Base-by-base conservation (phyloP, 441 rosid genomes). In the Eutrema salsugineum region DNA sequence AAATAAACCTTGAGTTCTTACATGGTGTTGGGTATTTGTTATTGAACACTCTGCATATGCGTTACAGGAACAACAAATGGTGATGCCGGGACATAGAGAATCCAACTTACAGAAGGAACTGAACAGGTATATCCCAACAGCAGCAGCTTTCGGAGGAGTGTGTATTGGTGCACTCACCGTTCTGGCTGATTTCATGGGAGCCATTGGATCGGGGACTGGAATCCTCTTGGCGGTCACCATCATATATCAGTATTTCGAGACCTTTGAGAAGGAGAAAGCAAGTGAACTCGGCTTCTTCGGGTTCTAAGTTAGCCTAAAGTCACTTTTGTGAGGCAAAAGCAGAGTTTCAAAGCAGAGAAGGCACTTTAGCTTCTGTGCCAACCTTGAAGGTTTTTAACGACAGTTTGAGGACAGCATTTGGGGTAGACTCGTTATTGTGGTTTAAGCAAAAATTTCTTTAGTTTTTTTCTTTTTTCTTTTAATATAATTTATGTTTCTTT, bases 201-300 rank as follows among this genome's bases (percentile, higher is more conserved):
- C 93, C 19, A 88, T 86, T 12, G 87, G 90, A 33, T 88, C 93
- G 0, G 90, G 93, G 7, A 88, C 93, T 0, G 88, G 90, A 56
- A 86, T 88, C 48, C 78, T 88, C 15, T 87, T 86, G 8, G 88
- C 90, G 0, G 99, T 90, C 40, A 94, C 99, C 20, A 91, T 94
- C 62, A 91, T 91, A 1, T 94, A 94, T 64, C 99, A 94, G 72
- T 91, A 94, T 68, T 94, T 91, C 5, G 99, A 94, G 85, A 91
- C 97, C 1, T 94, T 94, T 15, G 97, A 94, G 85, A 94, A 94
- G 87, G 99, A 94, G 76, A 91, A 84, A 77, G 99, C 97, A 14
- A 91, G 92, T 56, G 99, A 94, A 69, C 99, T 94, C 30, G 99
- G 97, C 53, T 85, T 94, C 93, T 90, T 91, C 30, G 85, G 85